Evolutionary conservation across 768 basidiomycete genomes (phyloP).

Genomic region (Boletus vinaceobasis): DNA sequence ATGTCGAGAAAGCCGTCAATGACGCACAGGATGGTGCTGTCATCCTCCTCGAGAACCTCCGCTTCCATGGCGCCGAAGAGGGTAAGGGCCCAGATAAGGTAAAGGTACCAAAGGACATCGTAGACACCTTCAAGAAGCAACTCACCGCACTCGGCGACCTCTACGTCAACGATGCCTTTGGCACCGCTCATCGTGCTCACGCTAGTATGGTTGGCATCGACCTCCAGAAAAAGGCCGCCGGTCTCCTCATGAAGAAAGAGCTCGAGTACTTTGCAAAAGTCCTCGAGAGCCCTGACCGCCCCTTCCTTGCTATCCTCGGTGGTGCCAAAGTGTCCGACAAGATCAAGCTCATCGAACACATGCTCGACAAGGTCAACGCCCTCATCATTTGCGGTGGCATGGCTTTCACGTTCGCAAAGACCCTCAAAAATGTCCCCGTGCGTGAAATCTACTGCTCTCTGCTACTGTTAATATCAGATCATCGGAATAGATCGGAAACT

Average conservation of each 20-base stretch:
- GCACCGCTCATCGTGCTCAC: constrained; percentile 97
- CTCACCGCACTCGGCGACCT: constrained; percentile 93
- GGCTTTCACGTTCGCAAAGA: constrained; percentile 99
- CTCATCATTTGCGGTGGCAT: constrained; percentile 97
- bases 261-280: constrained; percentile 99
- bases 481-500: constrained; percentile 72
- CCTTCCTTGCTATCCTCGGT: constrained; percentile 97
- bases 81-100: constrained; percentile 96
- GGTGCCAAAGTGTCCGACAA: constrained; percentile 99
- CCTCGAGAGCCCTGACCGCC: constrained; percentile 88
- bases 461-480: constrained; percentile 1
- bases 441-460: constrained; percentile 16
- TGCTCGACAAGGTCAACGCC: constrained; percentile 97
- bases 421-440: constrained; percentile 73
- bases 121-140: constrained; percentile 79
- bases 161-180: constrained; percentile 98
- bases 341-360: constrained; percentile 97
- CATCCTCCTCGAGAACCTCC: constrained; percentile 94
- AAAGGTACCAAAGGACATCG: constrained; percentile 83
- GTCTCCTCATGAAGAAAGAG: constrained; percentile 98
- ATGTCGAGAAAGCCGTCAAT: constrained; percentile 75
- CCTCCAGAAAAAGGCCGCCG: constrained; percentile 87
- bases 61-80: constrained; percentile 98
- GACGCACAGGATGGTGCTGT: constrained; percentile 58
- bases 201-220: constrained; percentile 98